These are phyloP conservation scores for Trichomonascus vanleenenianus DNA, from an alignment of 805 yeast genomes.

Conservation along the genomic window DNA sequence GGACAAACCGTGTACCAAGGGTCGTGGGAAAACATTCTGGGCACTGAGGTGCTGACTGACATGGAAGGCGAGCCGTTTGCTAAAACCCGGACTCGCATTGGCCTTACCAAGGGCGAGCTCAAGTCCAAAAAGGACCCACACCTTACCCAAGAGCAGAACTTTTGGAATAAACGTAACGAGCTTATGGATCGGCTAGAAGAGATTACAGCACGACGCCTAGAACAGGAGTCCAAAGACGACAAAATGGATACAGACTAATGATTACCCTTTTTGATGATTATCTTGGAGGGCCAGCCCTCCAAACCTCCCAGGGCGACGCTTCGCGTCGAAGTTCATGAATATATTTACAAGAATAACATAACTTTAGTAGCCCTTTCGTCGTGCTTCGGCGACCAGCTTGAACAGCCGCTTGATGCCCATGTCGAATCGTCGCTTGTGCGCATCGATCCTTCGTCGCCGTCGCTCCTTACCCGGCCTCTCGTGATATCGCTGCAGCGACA, in stretches of 20 bases:
- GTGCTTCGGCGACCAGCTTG: constrained; percentile 28
- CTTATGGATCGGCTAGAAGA: constrained; percentile 8
- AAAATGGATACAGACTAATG: neutral
- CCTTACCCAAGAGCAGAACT: neutral
- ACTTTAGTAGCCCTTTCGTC: constrained; percentile 22
- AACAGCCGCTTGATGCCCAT: constrained; percentile 28
- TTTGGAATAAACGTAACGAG: constrained; percentile 1
- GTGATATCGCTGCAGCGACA: constrained; percentile 23
- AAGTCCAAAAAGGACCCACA: constrained; percentile 5
- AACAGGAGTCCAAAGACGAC: neutral
- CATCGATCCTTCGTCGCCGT: constrained; percentile 24
- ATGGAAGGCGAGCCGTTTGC: constrained; percentile 25
- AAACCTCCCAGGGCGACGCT: neutral
- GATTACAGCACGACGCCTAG: constrained; percentile 10
- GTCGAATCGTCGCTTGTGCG: constrained; percentile 26
- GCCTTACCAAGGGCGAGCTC: constrained; percentile 14
- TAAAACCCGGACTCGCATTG: constrained; percentile 20
- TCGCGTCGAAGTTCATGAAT: neutral
- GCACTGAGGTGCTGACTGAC: constrained; percentile 54
- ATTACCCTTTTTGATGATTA: neutral
- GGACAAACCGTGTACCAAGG: constrained; percentile 62
- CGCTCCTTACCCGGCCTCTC: constrained; percentile 30
- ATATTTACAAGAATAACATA: neutral
- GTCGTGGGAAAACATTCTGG: constrained; percentile 67
- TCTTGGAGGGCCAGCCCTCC: no score